These are phyloP conservation scores for Lonicera japonica DNA, from an alignment of 129 eudicot genomes.

Conservation along the genomic window DNA sequence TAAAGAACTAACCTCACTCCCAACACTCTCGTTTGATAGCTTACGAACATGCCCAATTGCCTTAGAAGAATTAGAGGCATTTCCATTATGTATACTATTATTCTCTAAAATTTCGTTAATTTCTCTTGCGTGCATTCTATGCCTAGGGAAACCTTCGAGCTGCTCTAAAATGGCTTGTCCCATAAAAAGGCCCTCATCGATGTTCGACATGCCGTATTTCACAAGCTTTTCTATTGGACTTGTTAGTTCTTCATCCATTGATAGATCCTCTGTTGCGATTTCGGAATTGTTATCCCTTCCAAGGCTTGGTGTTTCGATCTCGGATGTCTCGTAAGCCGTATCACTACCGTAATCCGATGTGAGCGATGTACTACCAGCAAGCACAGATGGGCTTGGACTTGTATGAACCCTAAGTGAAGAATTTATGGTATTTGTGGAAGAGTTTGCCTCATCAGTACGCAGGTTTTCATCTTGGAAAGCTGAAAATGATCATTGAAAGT, in stretches of 20 bases:
- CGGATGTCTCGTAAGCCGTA: conserved; percentile 90
- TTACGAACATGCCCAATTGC: conserved; percentile 39
- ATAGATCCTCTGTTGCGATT: conserved; percentile 64
- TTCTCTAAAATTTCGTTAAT: conserved; percentile 20
- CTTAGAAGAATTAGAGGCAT: conserved; percentile 33
- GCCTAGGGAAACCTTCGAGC: conserved; percentile 60
- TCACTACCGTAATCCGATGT: conserved; percentile 89
- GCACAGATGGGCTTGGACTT: conserved; percentile 33
- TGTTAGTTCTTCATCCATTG: conserved; percentile 57
- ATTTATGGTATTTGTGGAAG: conserved; percentile 16
- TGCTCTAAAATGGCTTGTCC: conserved; percentile 91
- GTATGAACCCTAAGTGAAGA: conserved; percentile 35
- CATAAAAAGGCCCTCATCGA: conserved; percentile 90
- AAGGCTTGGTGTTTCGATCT: conserved; percentile 69
- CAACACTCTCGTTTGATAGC: conserved; percentile 57
- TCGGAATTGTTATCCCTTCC: conserved; percentile 90
- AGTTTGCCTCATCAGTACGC: conserved; percentile 31
- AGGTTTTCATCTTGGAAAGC: conserved; percentile 82
- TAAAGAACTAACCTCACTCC: conserved; percentile 52
- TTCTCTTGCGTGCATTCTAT: conserved; percentile 38
- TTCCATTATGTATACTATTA: conserved; percentile 38
- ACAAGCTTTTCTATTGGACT: conserved; percentile 70
- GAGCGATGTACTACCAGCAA: conserved; percentile 51
- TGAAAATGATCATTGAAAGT: conserved; percentile 20
- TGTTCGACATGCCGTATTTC: conserved; percentile 82